Evolutionary conservation across 2,329 filamentous ascomycete species (phyloP).

Genomic region (Alternaria gaisen): DNA sequence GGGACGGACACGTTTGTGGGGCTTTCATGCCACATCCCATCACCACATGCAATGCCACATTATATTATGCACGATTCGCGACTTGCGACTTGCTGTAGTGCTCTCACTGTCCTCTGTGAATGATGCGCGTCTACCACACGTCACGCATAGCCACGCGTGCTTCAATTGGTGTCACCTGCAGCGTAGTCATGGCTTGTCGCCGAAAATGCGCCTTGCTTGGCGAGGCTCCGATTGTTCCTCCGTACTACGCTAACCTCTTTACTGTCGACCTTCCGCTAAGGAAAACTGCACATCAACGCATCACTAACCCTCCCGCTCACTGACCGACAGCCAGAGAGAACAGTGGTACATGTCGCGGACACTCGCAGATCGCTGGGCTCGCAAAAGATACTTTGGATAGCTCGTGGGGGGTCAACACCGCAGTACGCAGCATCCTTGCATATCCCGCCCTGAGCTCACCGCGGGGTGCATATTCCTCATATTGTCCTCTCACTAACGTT

Average conservation of each 20-base stretch:
- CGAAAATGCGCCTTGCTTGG: constrained; percentile 25
- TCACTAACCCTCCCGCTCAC: constrained; percentile 16
- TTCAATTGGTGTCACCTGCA: constrained; percentile 10
- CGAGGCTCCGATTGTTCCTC: constrained; percentile 27
- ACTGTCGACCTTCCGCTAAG: constrained; percentile 21
- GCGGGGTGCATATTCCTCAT: constrained; percentile 30
- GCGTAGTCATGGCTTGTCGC: constrained; percentile 5
- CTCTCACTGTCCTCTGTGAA: neutral
- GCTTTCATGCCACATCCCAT: constrained; percentile 6
- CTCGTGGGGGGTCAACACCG: constrained; percentile 19
- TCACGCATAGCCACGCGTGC: neutral
- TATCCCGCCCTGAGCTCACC: constrained; percentile 20
- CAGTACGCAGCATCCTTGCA: constrained; percentile 36
- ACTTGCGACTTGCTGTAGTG: neutral
- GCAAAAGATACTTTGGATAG: constrained; percentile 58
- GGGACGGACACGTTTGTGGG: constrained; percentile 12
- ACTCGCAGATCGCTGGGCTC: constrained; percentile 61
- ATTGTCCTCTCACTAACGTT: constrained; percentile 13
- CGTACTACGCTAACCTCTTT: constrained; percentile 31
- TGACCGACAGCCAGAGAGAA: constrained; percentile 1
- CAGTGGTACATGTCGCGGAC: constrained; percentile 62
- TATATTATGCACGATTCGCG: constrained; percentile 8
- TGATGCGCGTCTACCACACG: constrained; percentile 1
- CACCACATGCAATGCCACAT: constrained; percentile 10
- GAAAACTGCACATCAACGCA: constrained; percentile 30